These are phyloP conservation scores for Pythium monospermum DNA, from an alignment of 352 stramenopile species.

Conservation along the genomic window DNA sequence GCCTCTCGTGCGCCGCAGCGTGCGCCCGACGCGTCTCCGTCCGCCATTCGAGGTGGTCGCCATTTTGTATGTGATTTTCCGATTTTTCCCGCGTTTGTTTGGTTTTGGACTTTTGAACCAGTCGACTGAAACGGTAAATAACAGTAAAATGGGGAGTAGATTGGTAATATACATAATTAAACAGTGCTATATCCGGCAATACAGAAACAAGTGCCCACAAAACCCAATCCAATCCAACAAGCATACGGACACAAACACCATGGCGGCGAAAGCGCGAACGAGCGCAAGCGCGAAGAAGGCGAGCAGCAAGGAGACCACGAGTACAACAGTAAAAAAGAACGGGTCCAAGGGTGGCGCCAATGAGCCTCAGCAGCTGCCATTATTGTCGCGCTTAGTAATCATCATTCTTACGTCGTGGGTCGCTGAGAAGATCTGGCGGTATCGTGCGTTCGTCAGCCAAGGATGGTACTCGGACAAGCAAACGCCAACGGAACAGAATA, in stretches of 20 bases:
- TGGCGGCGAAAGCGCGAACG: not conserved
- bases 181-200: too few relatives aligned
- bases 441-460: conserved; percentile 55
- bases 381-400: conserved; percentile 51
- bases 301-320: not conserved
- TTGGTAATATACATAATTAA: not conserved
- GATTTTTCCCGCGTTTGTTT: conserved; percentile 1
- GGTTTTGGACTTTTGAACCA: conserved; percentile 23
- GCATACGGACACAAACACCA: not conserved
- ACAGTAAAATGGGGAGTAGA: not conserved
- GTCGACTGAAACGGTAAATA: not conserved
- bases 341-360: not conserved
- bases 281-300: not conserved
- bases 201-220: not conserved
- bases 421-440: conserved; percentile 78
- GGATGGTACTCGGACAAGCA: conserved; percentile 63
- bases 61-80: conserved; percentile 20
- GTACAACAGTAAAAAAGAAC: not conserved
- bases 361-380: conserved; percentile 22
- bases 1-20: conserved; percentile 32
- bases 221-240: not conserved
- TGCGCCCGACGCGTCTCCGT: conserved; percentile 36
- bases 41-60: conserved; percentile 21
- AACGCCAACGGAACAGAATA: conserved; percentile 41
- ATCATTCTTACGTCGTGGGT: conserved; percentile 64